Evolutionary conservation across 306 rosid genomes (phyloP), one percentile per base, ranked within the genome.

Genomic region (Erythrophleum fordii): DNA sequence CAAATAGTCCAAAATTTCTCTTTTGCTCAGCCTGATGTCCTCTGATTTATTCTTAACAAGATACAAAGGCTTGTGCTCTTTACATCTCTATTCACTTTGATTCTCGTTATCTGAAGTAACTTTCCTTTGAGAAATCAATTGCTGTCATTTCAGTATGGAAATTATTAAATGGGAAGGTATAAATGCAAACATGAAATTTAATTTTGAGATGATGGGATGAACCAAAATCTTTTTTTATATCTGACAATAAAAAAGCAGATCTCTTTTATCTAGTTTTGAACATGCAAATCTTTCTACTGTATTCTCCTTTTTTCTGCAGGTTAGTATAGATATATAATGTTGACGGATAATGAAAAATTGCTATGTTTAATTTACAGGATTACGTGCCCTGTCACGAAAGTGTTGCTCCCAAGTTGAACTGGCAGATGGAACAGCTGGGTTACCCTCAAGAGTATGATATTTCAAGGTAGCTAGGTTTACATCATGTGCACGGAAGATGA

Each of bases 361-460:
- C 28, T 73, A 31, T 61, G 67, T 77, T 71, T 34, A 59, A 68
- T 53, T 72, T 52, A 39, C 82, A 96, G 99, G 99, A 93, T 25
- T 96, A 96, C 28, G 97, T 90, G 51, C 98, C 99, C 5, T 88
- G 98, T 67, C 99, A 92, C 79, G 99, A 96, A 83, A 84, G 98
- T 84, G 99, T 84, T 85, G 98, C 99, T 82, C 86, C 92, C 45
- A 92, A 90, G 87, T 83, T 91, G 88, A 92, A 87, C 80, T 93
- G 99, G 98, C 97, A 92, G 85, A 87, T 88, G 78, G 98, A 88
- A 81, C 90, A 93, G 85, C 87, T 89, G 51, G 87, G 90, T 78
- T 91, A 86, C 82, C 90, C 99, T 79, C 97, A 90, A 82, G 90
- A 81, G 29, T 89, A 66, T 87, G 97, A 84, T 61, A 92, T 96